Conservation (phyloP, 108 stramenopile species). For the Stephanodiscus minutulus region DNA sequence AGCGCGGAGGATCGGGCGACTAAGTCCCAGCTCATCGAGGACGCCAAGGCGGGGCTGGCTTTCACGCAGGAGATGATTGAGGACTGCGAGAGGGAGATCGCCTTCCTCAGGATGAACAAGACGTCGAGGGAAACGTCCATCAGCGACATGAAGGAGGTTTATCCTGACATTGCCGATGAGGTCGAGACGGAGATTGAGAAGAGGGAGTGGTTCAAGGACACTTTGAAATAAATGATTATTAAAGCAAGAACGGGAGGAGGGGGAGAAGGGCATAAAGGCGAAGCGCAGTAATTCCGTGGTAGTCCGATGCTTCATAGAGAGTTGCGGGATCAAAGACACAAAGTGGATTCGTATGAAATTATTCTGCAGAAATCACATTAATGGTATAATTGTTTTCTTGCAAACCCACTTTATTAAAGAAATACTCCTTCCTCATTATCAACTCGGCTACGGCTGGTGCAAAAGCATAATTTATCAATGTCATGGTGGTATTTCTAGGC, state of each 20-base stretch:
- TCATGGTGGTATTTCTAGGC: no score
- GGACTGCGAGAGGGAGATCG: slow-evolving; percentile 61
- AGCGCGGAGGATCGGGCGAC: slow-evolving; percentile 66
- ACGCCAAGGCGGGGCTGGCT: slow-evolving; percentile 65
- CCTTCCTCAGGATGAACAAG: slow-evolving; percentile 70
- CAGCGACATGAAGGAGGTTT: slow-evolving; percentile 77
- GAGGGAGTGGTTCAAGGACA: slow-evolving; percentile 93
- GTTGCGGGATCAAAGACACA: no score
- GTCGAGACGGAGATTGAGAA: slow-evolving; percentile 84
- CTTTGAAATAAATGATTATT: slow-evolving; percentile 32
- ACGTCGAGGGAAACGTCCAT: slow-evolving; percentile 72
- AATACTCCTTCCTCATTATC: no score
- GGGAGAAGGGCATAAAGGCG: not conserved
- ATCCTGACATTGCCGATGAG: slow-evolving; percentile 89
- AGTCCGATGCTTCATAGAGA: no score
- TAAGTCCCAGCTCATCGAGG: slow-evolving; percentile 73
- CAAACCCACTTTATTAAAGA: no score
- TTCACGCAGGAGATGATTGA: slow-evolving; percentile 67
- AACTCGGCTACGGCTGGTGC: no score
- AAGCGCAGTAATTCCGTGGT: not conserved
- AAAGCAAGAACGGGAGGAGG: not conserved
- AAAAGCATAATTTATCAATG: no score
- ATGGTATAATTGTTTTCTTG: no score
- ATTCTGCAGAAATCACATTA: no score
- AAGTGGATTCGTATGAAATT: no score